Evolutionary conservation across 805 yeast species (phyloP).

Genomic region (Sungouiozyma ichnusensis): DNA sequence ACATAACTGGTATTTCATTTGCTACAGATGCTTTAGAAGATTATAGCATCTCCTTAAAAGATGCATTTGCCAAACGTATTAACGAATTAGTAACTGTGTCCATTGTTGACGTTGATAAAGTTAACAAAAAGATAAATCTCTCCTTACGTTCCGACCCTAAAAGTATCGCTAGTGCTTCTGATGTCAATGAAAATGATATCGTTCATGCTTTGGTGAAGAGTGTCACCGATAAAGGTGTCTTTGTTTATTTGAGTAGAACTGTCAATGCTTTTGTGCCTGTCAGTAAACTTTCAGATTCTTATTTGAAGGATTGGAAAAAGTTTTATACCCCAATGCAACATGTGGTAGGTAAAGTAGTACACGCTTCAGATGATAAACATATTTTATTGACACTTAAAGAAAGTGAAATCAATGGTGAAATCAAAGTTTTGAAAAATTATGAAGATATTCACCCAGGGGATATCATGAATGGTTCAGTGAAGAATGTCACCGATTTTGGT

Average conservation of each 20-base stretch:
- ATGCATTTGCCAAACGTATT: slow-evolving; percentile 32
- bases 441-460: slow-evolving; percentile 64
- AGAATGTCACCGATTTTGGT: slow-evolving; percentile 76
- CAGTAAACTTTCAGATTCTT: slow-evolving; percentile 71
- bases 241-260: slow-evolving; percentile 61
- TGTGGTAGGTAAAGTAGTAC: slow-evolving; percentile 62
- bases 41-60: slow-evolving; percentile 43
- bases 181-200: slow-evolving; percentile 57
- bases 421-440: slow-evolving; percentile 46
- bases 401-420: slow-evolving; percentile 65
- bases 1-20: slow-evolving; percentile 45
- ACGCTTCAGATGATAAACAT: slow-evolving; percentile 50
- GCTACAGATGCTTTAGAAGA: slow-evolving; percentile 72
- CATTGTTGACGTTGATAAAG: slow-evolving; percentile 31
- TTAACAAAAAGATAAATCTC: slow-evolving; percentile 46
- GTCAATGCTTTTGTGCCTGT: slow-evolving; percentile 74
- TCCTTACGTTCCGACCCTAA: slow-evolving; percentile 46
- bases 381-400: slow-evolving; percentile 72
- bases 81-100: slow-evolving; percentile 52
- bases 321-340: slow-evolving; percentile 59
- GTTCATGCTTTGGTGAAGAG: slow-evolving; percentile 75
- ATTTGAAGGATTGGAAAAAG: slow-evolving; percentile 80
- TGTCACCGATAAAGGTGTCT: slow-evolving; percentile 65
- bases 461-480: slow-evolving; percentile 66
- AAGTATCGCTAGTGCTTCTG: slow-evolving; percentile 37